Base-by-base conservation (phyloP, 2,329 filamentous ascomycete genomes). In the Trichoderma polysporum region DNA sequence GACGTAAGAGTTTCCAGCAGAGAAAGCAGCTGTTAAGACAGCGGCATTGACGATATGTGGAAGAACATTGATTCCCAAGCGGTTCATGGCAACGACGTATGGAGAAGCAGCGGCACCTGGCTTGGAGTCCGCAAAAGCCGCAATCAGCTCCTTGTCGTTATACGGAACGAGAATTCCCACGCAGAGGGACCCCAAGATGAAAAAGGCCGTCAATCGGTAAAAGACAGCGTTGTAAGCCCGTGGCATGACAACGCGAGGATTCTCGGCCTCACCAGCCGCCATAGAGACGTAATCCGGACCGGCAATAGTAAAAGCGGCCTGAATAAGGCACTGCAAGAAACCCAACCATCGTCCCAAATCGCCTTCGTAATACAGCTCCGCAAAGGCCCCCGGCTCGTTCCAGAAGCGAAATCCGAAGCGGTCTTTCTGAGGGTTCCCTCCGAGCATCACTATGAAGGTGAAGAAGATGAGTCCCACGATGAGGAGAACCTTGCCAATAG, bases 401-500 rank as follows among this genome's bases (percentile, higher is more conserved):
- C 88, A 90, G 75, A 85, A 88, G 0, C 76, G 84, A 75, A 94
- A 94, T 0, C 91, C 91, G 69, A 91, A 91, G 0, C 86, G 81
- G 71, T 94, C 90, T 41, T 86, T 82, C 0, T 88, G 76, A 0
- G 93, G 93, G 71, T 94, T 95, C 2, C 91, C 93, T 8, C 92
- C 93, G 1, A 95, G 80, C 89, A 95, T 94, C 70, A 88, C 87
- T 70, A 96, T 84, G 73, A 97, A 92, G 2, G 92, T 94, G 79
- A 92, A 94, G 69, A 88, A 72, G 71, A 94, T 85, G 59, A 94
- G 82, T 1, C 87, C 90, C 39, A 93, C 78, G 68, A 91, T 91
- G 59, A 93, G 83, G 2, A 93, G 71, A 2, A 93, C 85, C 75
- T 93, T 93, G 64, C 89, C 89, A 2, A 91, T 76, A 2, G 91